Evolutionary conservation across 257 asterid genomes (phyloP).

Genomic region (Lantana camara): DNA sequence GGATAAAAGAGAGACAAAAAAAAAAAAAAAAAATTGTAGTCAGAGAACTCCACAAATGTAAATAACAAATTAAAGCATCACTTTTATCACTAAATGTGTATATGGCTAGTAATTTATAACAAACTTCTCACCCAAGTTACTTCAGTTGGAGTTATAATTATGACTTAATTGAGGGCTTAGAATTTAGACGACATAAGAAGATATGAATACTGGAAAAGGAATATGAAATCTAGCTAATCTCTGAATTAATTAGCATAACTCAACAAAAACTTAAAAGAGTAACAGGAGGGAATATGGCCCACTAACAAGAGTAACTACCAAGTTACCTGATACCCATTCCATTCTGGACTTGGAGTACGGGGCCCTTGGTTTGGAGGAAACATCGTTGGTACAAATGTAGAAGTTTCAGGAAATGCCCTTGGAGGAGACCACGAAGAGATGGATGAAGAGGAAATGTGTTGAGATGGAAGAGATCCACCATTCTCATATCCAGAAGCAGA

Average conservation of each 20-base stretch:
- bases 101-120: background rate
- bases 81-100: background rate
- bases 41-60: background rate
- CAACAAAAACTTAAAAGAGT: too few relatives aligned
- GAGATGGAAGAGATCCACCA: constrained; percentile 61
- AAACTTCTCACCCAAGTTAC: background rate
- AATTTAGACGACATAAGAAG: background rate
- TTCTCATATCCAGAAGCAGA: constrained; percentile 58
- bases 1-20: background rate
- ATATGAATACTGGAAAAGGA: background rate
- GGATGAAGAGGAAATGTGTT: constrained; percentile 51
- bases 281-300: background rate
- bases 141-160: too few relatives aligned
- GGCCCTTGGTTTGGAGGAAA: constrained; percentile 46
- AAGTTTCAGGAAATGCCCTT: constrained; percentile 47
- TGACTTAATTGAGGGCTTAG: background rate
- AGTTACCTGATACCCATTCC: constrained; percentile 81
- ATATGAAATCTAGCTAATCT: background rate
- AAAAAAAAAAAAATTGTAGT: background rate
- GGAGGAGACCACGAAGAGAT: constrained; percentile 71
- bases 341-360: constrained; percentile 54
- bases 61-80: constrained; percentile 1
- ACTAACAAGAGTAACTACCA: constrained; percentile 11
- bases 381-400: constrained; percentile 48
- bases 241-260: too few relatives aligned